Base-by-base conservation (phyloP, 2,329 filamentous ascomycete species). In the Apiospora malaysiana region DNA sequence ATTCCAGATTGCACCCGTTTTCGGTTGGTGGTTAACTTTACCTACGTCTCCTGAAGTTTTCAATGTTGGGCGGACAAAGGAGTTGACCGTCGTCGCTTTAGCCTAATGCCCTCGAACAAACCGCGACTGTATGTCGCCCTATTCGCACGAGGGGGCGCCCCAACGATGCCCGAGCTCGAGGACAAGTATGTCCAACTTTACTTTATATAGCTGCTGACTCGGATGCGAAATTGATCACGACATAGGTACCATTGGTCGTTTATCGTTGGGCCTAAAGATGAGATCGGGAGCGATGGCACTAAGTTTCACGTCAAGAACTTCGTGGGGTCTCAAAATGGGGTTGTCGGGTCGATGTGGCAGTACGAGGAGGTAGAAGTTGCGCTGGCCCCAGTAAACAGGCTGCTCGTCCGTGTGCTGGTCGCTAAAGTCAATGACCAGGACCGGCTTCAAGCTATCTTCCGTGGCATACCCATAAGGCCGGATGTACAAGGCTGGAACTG, bases 281-380 rank as follows among this genome's bases (percentile, higher is more conserved):
- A 63, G 10, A 9, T 9, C 23, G 56, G 18, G 56, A 40, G 56
- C n/a, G 40, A 6, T 32, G 56, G 56, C 27, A 40, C 56, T 9
- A 63, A 63, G 10, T 63, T 63, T n/a, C 56, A 40, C 56, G 56
- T 63, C 56, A 63, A 63, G 32, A 63, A 63, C 21, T 63, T 40
- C 4, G 32, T 63, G 18, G 56, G 56, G 32, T 63, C 56, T 12
- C 56, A 63, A 18, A 40, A 63, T 23, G 32, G 32, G 6, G 56
- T 63, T 32, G 56, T 40, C 21, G 32, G 32, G n/a, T 63, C 56
- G n/a, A 40, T 63, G 56, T 63, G 56, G 56, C 56, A 63, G 56
- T 63, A 63, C 18, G 56, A 63, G 56, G 32, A 63, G 32, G 12
- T 21, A 40, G 32, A 40, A 18, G 56, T 40, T n/a, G 3, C 32